These are phyloP conservation scores for Austropuccinia psidii DNA, from an alignment of 1,284 basidiomycete genomes.

Conservation along the genomic window DNA sequence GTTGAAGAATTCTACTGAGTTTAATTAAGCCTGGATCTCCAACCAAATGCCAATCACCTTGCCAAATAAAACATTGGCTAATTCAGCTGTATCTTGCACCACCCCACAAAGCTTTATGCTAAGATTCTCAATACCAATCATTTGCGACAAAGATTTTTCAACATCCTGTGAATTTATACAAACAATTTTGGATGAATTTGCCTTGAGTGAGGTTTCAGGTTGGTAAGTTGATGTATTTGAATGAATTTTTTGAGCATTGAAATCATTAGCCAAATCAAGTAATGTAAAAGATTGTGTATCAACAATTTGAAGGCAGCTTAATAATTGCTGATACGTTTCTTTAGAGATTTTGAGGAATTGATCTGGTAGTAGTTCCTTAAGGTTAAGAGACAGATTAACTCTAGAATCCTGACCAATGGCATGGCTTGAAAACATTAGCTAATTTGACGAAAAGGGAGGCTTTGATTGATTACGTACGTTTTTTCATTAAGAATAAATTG, in stretches of 20 bases:
- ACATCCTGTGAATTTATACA: no score
- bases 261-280: constrained; percentile 9
- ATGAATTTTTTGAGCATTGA: not conserved
- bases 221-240: constrained; percentile 15
- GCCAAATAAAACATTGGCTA: constrained; percentile 70
- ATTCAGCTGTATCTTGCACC: constrained; percentile 69
- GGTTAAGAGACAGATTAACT: constrained; percentile 52
- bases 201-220: not conserved
- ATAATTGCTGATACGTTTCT: constrained; percentile 59
- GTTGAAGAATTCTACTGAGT: constrained; percentile 65
- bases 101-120: constrained; percentile 63
- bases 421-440: constrained; percentile 16
- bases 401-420: constrained; percentile 22
- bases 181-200: no score
- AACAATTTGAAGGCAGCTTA: constrained; percentile 64
- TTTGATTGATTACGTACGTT: constrained; percentile 43
- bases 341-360: constrained; percentile 62
- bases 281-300: constrained; percentile 58
- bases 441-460: not conserved
- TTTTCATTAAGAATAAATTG: constrained; percentile 22
- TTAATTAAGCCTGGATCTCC: constrained; percentile 67
- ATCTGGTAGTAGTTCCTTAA: constrained; percentile 62
- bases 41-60: constrained; percentile 67
- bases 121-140: constrained; percentile 47
- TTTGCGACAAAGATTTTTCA: no score